Base-by-base conservation (phyloP, 2,329 filamentous ascomycete genomes). In the Chaetomium strumarium region DNA sequence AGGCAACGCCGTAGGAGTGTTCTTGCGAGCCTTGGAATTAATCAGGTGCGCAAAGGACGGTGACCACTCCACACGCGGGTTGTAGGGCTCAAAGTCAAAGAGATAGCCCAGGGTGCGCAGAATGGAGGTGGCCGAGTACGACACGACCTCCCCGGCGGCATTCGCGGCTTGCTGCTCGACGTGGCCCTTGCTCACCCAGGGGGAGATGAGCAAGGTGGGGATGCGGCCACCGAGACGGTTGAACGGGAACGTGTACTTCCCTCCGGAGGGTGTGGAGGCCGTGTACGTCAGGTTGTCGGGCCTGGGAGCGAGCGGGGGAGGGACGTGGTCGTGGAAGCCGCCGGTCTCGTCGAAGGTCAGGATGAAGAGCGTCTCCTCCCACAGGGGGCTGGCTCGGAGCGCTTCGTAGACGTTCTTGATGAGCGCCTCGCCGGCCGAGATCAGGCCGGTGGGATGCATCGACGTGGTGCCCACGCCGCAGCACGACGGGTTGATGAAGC, bases 401-500 rank as follows among this genome's bases (percentile, higher is more conserved):
- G 73, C 67, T 50, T 76, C 71, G 49, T 75, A 75, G 38, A 76
- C 69, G 14, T 67, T 62, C 58, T 74, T 75, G 58, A 76, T 68
- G 51, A 74, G 72, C 19, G 61, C 63, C 56, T 75, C 72, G 33
- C 73, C 73, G 34, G 69, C 64, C 5, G 68, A 70, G 46, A 75
- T 72, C 0, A 71, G 71, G 3, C 69, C 71, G 0, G 70, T 67
- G 0, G 72, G 73, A 51, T 75, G 73, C 64, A 73, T 72, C 13
- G 72, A 75, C 54, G 68, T 78, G 16, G 53, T 56, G 24, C 52
- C 52, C 56, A 74, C 73, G 14, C 67, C 67, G 58, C 77, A 76
- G 66, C 77, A 76, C 55, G 73, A 72, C 4, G 75, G 72, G 59
- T 75, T 80, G 64, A 75, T 68, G 62, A 75, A 77, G 57, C 69